Evolutionary conservation across 2,329 filamentous ascomycete species (phyloP).

Genomic region (Cercospora nicotianae): DNA sequence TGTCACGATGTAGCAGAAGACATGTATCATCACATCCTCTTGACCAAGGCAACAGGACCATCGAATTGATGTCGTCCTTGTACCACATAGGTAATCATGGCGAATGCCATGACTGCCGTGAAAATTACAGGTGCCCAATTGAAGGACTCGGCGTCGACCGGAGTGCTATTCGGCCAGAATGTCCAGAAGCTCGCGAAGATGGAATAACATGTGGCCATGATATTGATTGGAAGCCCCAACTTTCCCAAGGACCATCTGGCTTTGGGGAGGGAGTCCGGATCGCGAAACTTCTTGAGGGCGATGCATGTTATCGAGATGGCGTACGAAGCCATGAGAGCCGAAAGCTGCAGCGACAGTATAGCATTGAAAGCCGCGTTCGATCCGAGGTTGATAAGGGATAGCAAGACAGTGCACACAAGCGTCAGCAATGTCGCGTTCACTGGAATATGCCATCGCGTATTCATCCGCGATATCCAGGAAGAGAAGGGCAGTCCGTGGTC

Average conservation of each 20-base stretch:
- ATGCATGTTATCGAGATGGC: constrained; percentile 28
- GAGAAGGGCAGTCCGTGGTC: constrained; percentile 24
- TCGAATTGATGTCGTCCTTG: constrained; percentile 25
- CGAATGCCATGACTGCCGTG: constrained; percentile 19
- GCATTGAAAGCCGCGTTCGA: constrained; percentile 28
- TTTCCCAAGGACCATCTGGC: constrained; percentile 30
- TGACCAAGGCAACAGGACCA: constrained; percentile 25
- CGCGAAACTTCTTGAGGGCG: constrained; percentile 22
- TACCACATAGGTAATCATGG: constrained; percentile 25
- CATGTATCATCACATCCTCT: constrained; percentile 16
- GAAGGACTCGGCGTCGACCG: constrained; percentile 19
- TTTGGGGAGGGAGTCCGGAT: constrained; percentile 25
- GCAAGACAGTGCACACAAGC: constrained; percentile 19
- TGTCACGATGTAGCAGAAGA: neutral
- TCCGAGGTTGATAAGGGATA: constrained; percentile 27
- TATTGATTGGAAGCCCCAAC: constrained; percentile 20
- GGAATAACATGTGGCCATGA: constrained; percentile 20
- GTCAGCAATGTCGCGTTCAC: constrained; percentile 26
- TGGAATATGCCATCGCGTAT: constrained; percentile 22
- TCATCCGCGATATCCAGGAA: constrained; percentile 24
- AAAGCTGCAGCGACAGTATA: constrained; percentile 24
- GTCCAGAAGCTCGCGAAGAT: constrained; percentile 27
- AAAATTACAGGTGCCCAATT: constrained; percentile 29
- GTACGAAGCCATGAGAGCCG: constrained; percentile 28
- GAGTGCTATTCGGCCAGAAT: constrained; percentile 26